Percentiles rank a stretch among this genome's conserved stretches.
Evolutionary conservation across 805 yeast species (phyloP).

Genomic region (Ogataea salicorniae): DNA sequence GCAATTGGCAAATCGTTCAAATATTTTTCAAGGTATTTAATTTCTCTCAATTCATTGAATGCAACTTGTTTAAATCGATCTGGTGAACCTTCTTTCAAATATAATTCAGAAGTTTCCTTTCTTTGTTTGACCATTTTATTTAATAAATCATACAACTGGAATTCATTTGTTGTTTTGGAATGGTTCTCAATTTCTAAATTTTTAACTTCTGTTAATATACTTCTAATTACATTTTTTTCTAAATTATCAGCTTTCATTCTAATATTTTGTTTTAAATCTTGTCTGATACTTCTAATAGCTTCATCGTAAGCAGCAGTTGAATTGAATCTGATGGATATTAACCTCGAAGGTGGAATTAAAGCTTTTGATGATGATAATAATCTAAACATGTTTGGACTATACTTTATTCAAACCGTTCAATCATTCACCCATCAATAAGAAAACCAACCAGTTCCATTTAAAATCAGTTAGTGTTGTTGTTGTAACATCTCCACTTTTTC

Average conservation of each 20-base stretch:
- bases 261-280: conserved; percentile 31
- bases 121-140: conserved; percentile 38
- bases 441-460: too few species aligned
- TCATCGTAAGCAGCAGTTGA: conserved; percentile 27
- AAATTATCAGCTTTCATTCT: conserved; percentile 30
- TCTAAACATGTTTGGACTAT: not conserved
- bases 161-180: conserved; percentile 27
- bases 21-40: conserved; percentile 31
- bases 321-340: conserved; percentile 17
- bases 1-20: conserved; percentile 33
- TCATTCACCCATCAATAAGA: too few species aligned
- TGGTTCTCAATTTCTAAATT: conserved; percentile 32
- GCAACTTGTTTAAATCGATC: conserved; percentile 37
- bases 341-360: not conserved
- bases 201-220: conserved; percentile 36
- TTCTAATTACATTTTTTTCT: conserved; percentile 36
- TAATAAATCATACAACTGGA: conserved; percentile 29
- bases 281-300: conserved; percentile 23
- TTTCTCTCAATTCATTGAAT: conserved; percentile 35
- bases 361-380: not conserved
- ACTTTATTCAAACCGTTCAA: not conserved
- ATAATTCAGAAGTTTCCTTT: conserved; percentile 33
- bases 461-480: too few species aligned
- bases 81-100: conserved; percentile 34
- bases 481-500: too few species aligned